Evolutionary conservation across 2,329 filamentous ascomycete species (phyloP), one percentile per base, ranked within the genome.

Genomic region (Aspergillus chevalieri): DNA sequence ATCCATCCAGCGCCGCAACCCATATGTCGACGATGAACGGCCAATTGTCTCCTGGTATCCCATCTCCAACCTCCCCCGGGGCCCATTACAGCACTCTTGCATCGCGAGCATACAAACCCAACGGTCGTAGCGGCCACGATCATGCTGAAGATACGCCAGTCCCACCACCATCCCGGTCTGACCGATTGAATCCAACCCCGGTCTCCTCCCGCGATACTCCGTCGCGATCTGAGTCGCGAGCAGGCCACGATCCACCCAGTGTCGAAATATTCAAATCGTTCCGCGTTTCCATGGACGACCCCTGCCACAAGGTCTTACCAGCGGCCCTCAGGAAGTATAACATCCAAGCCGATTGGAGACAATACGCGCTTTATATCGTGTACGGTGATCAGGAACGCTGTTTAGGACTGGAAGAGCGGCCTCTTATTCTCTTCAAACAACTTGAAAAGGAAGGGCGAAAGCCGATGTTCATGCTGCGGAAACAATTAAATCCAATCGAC

Each of bases 251-350:
- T 45, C 69, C 70, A 6, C 70, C 70, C 14, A 74, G 70, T 38
- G 91, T 96, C 52, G 93, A 98, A 70, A 96, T 98, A 52, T 97
- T 97, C 83, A 98, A 98, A 69, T 95, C 89, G 1, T 98, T 98
- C 80, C 85, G 92, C 36, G 93, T 98, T 54, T 93, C 88, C 66
- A 94, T 97, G 81, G 93, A 98, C 59, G 93, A 98, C 64, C 93
- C 93, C 2, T 98, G 93, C 73, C 87, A 95, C 75, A 96, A 96
- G 68, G 93, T 98, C 24, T 78, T 98, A 2, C 93, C 93, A 1
- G 93, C 94, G 14, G 93, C 93, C 2, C 80, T 98, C 15, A 94
- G 94, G 67, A 95, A 96, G 68, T 98, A 98, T 73, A 93, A 97
- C 65, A 98, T 98, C 74, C 92, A 94, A 58, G 92, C 91, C 19